phyloP scores from a whole-genome alignment of 345 rosid species.

The Odontarrhena argentea region DNA sequence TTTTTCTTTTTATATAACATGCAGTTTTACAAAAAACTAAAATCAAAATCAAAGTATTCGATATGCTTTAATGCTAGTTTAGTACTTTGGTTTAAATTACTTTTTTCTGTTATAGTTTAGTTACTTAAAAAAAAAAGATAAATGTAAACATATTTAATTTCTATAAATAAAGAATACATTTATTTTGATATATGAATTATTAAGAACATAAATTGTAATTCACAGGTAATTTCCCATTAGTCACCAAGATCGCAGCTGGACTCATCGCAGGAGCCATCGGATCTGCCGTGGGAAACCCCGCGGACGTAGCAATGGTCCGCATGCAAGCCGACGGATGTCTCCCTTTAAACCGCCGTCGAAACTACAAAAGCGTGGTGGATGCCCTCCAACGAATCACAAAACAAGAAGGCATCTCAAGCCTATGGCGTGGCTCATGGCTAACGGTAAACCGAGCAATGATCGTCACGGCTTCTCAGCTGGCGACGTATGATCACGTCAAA shows the following conservation, averaged over 20 bases:
- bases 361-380: conserved; percentile 67
- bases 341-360: conserved; percentile 66
- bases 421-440: conserved; percentile 84
- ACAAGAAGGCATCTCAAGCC: conserved; percentile 67
- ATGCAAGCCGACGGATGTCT: conserved; percentile 91
- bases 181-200: no score
- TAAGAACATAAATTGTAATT: no score
- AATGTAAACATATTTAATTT: no score
- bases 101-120: no score
- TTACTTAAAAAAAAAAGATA: no score
- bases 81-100: no score
- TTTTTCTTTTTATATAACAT: no score
- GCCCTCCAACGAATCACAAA: conserved; percentile 63
- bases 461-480: conserved; percentile 87
- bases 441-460: conserved; percentile 91
- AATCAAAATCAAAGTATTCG: no score
- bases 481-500: conserved; percentile 79
- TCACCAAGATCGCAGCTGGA: conserved; percentile 67
- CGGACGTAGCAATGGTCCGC: conserved; percentile 88
- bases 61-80: no score
- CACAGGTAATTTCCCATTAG: conserved; percentile 50
- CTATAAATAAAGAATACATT: no score
- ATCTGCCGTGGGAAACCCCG: conserved; percentile 80
- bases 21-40: no score
- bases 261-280: conserved; percentile 79